These are phyloP conservation scores for Penicillium occitanis DNA, from an alignment of 2,329 filamentous ascomycete species.

Conservation along the genomic window DNA sequence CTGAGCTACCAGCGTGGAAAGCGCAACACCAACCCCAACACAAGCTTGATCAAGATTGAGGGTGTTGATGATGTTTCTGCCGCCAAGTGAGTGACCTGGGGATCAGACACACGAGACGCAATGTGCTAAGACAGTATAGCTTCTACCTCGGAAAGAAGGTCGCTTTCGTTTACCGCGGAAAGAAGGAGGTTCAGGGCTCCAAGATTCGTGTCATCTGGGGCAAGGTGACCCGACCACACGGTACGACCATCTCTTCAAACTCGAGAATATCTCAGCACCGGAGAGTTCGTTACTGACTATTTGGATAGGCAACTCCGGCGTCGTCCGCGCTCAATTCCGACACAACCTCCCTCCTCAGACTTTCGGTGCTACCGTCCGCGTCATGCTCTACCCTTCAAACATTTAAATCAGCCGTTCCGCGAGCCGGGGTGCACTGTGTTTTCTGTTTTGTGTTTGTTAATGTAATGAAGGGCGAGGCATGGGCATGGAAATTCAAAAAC, in stretches of 20 bases:
- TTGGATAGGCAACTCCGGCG: conserved; percentile 82
- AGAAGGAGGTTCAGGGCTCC: conserved; percentile 91
- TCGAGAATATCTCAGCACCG: too few relatives aligned
- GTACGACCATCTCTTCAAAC: conserved; percentile 49
- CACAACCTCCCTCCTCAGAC: conserved; percentile 93
- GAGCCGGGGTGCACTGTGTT: conserved; percentile 19
- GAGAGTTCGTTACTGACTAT: not conserved
- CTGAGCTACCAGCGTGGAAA: conserved; percentile 96
- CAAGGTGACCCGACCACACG: conserved; percentile 94
- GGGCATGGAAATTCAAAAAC: conserved; percentile 1
- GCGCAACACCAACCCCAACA: conserved; percentile 85
- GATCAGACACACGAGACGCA: not conserved
- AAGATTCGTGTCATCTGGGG: conserved; percentile 99
- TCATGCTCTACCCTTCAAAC: conserved; percentile 97
- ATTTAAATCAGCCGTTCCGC: conserved; percentile 63
- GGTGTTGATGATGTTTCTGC: conserved; percentile 88
- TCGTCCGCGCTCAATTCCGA: conserved; percentile 96
- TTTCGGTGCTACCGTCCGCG: conserved; percentile 92
- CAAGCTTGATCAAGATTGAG: conserved; percentile 95
- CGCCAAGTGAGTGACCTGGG: conserved; percentile 64
- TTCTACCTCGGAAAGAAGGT: conserved; percentile 99
- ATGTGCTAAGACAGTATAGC: conserved; percentile 35
- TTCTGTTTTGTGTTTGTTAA: conserved; percentile 18
- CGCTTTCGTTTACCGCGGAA: conserved; percentile 96
- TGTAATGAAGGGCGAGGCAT: conserved; percentile 16